Evolutionary conservation across 2,329 filamentous ascomycete species (phyloP), one percentile per base, ranked within the genome.

Genomic region (Penicillium thymicola): DNA sequence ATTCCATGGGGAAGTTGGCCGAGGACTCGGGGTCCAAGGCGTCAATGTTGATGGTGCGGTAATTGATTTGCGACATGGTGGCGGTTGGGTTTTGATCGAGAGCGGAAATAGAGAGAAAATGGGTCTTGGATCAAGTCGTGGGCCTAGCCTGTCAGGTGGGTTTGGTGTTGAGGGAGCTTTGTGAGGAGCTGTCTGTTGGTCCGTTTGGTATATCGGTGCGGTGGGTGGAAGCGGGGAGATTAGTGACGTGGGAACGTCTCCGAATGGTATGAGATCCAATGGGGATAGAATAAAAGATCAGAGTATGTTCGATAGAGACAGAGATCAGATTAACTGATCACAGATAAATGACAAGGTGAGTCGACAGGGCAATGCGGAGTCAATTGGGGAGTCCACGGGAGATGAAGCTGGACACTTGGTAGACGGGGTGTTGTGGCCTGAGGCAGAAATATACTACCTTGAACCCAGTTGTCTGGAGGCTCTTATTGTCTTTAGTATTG

Each of bases 41-140:
- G 74, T 97, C 92, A 75, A 97, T 89, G 82, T 97, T 91, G 82
- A 97, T 94, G 65, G 91, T 96, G 75, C 92, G 90, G 79, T 84
- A 87, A 73, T 87, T 87, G 76, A 84, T 74, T 68, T 74, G 72
- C 55, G 76, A 69, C 76, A 78, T 78, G 56, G 55, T 72, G 49
- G 52, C 55, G 56, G 47, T 59, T 55, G 55, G 50, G 34, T 38
- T 27, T 32, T n/a, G 46, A 41, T 40, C 18, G 36, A 34, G 27
- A 23, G 36, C 23, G 11, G 41, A 25, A 7, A n/a, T 10, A 5
- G 8, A 16, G 28, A 28, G 8, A 6, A 21, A 40, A 46, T 38
- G 25, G 38, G 42, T 14, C 11, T 42, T 23, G 9, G 9, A 27
- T 18, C 18, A 28, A 21, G 16, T 59, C 28, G 25, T 54, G 47